Evolutionary conservation across 2,329 filamentous ascomycete genomes (phyloP).

Genomic region (Fusarium bulbicola): DNA sequence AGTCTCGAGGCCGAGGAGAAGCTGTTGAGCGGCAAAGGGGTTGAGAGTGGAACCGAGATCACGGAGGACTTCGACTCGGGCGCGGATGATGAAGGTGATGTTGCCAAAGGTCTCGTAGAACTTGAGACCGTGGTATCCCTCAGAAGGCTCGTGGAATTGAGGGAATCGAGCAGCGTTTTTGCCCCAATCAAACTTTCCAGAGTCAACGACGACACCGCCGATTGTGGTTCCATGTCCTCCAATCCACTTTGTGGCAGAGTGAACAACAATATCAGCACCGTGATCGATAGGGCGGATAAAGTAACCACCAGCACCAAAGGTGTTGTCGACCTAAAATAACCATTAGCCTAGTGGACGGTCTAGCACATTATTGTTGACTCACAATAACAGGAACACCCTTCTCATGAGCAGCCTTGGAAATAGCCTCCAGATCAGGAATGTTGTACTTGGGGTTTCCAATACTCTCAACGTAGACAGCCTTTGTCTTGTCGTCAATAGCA

Average conservation of each 20-base stretch:
- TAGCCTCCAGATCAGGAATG: conserved; percentile 88
- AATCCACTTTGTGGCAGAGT: conserved; percentile 97
- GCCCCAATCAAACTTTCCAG: conserved; percentile 94
- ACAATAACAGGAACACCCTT: conserved; percentile 73
- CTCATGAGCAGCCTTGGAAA: conserved; percentile 79
- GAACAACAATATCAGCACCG: conserved; percentile 92
- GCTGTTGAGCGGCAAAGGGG: conserved; percentile 92
- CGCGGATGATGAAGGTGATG: conserved; percentile 83
- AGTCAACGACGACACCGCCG: conserved; percentile 85
- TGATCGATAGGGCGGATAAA: conserved; percentile 87
- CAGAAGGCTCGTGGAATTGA: conserved; percentile 87
- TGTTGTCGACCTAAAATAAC: conserved; percentile 82
- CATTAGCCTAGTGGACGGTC: neutral
- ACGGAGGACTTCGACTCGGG: conserved; percentile 88
- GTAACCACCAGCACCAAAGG: conserved; percentile 92
- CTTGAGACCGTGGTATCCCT: conserved; percentile 91
- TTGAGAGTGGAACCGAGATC: conserved; percentile 86
- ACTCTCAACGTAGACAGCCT: conserved; percentile 90
- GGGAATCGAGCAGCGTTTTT: conserved; percentile 86
- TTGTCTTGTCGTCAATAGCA: conserved; percentile 91
- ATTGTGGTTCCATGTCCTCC: conserved; percentile 95
- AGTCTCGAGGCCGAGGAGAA: conserved; percentile 89
- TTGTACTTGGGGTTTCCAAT: conserved; percentile 97
- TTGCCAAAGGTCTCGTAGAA: conserved; percentile 94
- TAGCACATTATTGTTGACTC: conserved; percentile 36